phyloP scores from a whole-genome alignment of 1,284 basidiomycete species.

The Papiliotrema laurentii region DNA sequence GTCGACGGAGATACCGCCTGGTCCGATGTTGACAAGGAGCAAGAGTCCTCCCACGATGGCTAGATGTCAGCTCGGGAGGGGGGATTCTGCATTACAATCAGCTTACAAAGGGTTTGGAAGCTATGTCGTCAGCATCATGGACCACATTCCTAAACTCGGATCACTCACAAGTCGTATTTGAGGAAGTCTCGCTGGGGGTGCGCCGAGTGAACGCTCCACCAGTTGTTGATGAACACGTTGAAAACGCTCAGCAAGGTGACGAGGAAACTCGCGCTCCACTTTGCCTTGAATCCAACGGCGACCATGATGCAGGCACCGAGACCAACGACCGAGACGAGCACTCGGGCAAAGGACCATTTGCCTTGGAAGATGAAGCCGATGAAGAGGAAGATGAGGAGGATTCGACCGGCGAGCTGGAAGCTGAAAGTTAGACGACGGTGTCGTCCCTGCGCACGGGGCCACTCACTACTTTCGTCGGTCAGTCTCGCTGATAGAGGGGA shows the following conservation, averaged over 20 bases:
- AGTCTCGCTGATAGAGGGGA: slow-evolving; percentile 85
- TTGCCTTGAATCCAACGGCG: slow-evolving; percentile 97
- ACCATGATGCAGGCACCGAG: slow-evolving; percentile 95
- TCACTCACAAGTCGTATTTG: slow-evolving; percentile 58
- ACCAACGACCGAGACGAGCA: slow-evolving; percentile 80
- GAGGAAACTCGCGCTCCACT: slow-evolving; percentile 97
- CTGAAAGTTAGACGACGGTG: slow-evolving; percentile 48
- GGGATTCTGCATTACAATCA: background rate
- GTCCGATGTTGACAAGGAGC: slow-evolving; percentile 96
- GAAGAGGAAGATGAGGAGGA: slow-evolving; percentile 98
- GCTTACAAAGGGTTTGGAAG: slow-evolving; percentile 86
- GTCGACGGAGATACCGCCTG: slow-evolving; percentile 94
- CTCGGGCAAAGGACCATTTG: slow-evolving; percentile 77
- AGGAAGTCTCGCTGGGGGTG: slow-evolving; percentile 98
- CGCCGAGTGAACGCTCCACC: slow-evolving; percentile 55
- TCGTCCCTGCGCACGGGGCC: background rate
- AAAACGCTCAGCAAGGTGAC: slow-evolving; percentile 86
- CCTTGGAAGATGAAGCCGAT: slow-evolving; percentile 96
- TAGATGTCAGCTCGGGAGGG: slow-evolving; percentile 50
- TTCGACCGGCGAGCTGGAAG: slow-evolving; percentile 93
- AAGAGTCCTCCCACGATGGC: slow-evolving; percentile 97
- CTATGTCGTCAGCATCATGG: slow-evolving; percentile 42
- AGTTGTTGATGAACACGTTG: slow-evolving; percentile 99
- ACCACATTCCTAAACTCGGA: slow-evolving; percentile 31
- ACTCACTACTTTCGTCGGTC: slow-evolving; percentile 97